Base-by-base conservation (phyloP, 2,329 filamentous ascomycete genomes). In the Apiospora sp. region DNA sequence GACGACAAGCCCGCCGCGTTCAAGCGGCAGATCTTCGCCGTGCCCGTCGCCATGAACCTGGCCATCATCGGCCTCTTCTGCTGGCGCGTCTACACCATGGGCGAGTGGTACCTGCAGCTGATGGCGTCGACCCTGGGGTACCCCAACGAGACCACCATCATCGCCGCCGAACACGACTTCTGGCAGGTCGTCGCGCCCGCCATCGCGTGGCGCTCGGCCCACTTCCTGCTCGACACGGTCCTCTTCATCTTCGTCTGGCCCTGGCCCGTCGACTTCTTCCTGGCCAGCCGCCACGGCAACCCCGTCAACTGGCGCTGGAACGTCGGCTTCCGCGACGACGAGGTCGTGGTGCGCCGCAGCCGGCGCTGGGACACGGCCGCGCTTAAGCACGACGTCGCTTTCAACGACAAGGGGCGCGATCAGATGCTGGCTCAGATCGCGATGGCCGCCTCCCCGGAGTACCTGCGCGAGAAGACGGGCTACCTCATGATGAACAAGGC, bases 401-500 rank as follows among this genome's bases (percentile, higher is more conserved):
- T 76, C 61, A 74, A 86, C 72, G 77, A 79, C 37, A 87, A 86
- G 68, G 86, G 87, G 73, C 87, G 83, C 78, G 90, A 83, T 82
- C 84, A 91, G 71, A 88, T 94, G 77, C 86, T 91, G 76, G 86
- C 86, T 16, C 87, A 90, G 73, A 83, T 97, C 67, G 82, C 91
- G 74, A 87, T 90, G 1, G 95, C 94, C 2, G 92, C 95, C 4
- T 88, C 92, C 22, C 88, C 91, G 30, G 83, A 90, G 77, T 86
- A 91, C 70, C 85, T 96, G 77, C 86, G 88, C 76, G 87, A 91
- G 77, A 98, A 97, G 87, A 98, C 95, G 43, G 95, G 94, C 27
- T 97, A 97, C 80, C 83, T 97, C 75, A 91, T 96, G 76, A 93
- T 97, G 87, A 93, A 95, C 80, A 89, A 88, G 74, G 89, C 94